These are phyloP conservation scores for Hyaloscypha hepaticicola DNA, from an alignment of 495 filamentous ascomycete species.

Conservation along the genomic window DNA sequence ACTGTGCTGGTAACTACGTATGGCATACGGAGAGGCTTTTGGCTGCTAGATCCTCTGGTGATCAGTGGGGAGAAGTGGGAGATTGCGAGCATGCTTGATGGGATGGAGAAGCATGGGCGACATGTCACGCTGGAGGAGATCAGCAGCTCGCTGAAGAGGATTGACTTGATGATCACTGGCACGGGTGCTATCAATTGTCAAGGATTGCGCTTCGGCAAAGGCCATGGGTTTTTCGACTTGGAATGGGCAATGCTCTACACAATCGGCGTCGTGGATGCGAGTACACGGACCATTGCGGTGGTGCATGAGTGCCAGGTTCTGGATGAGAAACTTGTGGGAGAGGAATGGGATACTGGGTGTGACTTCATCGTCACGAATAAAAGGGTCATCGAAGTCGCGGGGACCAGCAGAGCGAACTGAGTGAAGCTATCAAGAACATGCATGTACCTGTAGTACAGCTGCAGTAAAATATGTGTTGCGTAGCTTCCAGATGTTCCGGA, in stretches of 20 bases:
- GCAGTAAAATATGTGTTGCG: slow-evolving; percentile 8
- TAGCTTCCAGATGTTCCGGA: slow-evolving; percentile 10
- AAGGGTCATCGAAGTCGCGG: slow-evolving; percentile 4
- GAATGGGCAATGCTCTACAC: slow-evolving; percentile 15
- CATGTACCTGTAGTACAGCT: slow-evolving; percentile 32
- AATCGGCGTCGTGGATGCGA: slow-evolving; percentile 3
- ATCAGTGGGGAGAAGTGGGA: neutral
- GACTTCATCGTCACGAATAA: slow-evolving; percentile 12
- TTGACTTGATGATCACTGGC: slow-evolving; percentile 21
- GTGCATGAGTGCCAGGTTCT: slow-evolving; percentile 20
- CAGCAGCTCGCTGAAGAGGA: neutral
- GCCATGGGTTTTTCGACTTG: slow-evolving; percentile 19
- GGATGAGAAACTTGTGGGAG: slow-evolving; percentile 6
- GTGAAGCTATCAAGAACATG: slow-evolving; percentile 14
- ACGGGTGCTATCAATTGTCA: slow-evolving; percentile 8
- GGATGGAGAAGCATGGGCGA: slow-evolving; percentile 9
- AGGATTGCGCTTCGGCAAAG: slow-evolving; percentile 14
- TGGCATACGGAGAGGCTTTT: slow-evolving; percentile 17
- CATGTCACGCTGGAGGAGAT: slow-evolving; percentile 4
- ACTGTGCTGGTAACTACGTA: slow-evolving; percentile 11
- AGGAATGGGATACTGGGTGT: slow-evolving; percentile 17
- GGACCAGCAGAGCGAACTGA: slow-evolving; percentile 9
- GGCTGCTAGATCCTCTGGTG: slow-evolving; percentile 10
- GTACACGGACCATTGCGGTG: neutral
- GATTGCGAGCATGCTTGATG: slow-evolving; percentile 13